phyloP scores from a whole-genome alignment of 352 stramenopile genomes.

The Globisporangium nodosum region DNA sequence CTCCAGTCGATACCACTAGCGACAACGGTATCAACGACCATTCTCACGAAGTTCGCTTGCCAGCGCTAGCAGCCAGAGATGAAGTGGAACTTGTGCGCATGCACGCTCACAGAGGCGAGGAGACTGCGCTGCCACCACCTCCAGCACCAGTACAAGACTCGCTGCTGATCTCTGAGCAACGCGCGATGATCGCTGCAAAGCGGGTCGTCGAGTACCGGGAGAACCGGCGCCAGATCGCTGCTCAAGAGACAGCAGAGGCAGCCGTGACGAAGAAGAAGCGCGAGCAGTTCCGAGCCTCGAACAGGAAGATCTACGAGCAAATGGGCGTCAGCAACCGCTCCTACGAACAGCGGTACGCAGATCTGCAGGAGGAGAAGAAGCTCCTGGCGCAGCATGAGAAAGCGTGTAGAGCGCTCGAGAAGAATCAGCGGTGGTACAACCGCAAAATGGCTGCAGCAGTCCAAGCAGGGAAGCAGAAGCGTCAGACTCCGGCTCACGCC shows the following conservation, averaged over 20 bases:
- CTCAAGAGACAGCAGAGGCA: constrained; percentile 9
- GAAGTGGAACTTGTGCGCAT: constrained; percentile 5
- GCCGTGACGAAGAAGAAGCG: constrained; percentile 14
- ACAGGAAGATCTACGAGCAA: constrained; percentile 36
- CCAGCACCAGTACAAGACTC: background rate
- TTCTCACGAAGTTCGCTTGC: background rate
- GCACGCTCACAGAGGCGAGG: background rate
- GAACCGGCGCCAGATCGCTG: constrained; percentile 4
- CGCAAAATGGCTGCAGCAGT: constrained; percentile 3
- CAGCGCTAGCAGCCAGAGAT: background rate
- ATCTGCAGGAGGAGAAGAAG: constrained; percentile 18
- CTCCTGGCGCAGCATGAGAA: constrained; percentile 14
- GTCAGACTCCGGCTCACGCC: constrained; percentile 7
- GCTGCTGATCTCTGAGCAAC: background rate
- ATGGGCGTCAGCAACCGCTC: constrained; percentile 34
- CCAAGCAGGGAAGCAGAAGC: background rate
- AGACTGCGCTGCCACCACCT: background rate
- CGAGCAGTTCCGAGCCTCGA: constrained; percentile 23
- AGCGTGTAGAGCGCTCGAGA: constrained; percentile 13
- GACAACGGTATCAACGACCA: background rate
- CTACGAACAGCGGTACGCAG: constrained; percentile 26
- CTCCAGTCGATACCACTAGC: background rate
- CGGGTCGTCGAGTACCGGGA: constrained; percentile 6
- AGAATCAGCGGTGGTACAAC: constrained; percentile 37
- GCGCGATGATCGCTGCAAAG: constrained; percentile 7